Percentiles rank a stretch among this genome's conserved stretches.
Evolutionary conservation across 1,284 basidiomycete species (phyloP).

Genomic region (Ustilago tritici): DNA sequence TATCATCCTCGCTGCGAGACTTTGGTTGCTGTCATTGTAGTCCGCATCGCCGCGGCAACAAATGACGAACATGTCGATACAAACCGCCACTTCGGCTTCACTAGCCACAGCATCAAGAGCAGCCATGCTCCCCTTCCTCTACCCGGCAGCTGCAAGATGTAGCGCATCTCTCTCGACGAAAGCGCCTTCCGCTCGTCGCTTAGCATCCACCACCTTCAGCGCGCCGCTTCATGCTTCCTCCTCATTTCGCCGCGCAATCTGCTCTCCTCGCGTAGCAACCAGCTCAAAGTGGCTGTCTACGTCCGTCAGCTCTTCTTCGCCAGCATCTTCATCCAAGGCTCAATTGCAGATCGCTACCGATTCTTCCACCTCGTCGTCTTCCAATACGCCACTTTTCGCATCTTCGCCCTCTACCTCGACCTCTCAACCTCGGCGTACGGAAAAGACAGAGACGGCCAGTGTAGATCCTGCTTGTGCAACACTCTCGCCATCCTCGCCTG

Average conservation of each 20-base stretch:
- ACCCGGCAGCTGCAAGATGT: conserved; percentile 26
- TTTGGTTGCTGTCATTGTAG: no score
- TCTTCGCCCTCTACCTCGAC: conserved; percentile 3
- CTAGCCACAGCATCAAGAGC: conserved; percentile 20
- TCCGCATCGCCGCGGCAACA: no score
- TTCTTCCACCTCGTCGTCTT: conserved; percentile 11
- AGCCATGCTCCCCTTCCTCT: conserved; percentile 39
- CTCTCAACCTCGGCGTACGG: background rate
- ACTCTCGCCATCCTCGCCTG: conserved; percentile 54
- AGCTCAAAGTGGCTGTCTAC: conserved; percentile 21
- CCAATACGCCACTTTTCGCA: conserved; percentile 10
- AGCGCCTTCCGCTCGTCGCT: conserved; percentile 5
- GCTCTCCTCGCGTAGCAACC: background rate
- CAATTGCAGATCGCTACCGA: conserved; percentile 8
- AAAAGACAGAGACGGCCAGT: conserved; percentile 23
- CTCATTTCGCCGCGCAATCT: conserved; percentile 6
- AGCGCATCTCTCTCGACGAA: conserved; percentile 8
- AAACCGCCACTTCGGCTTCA: conserved; percentile 9
- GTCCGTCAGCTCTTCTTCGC: conserved; percentile 7
- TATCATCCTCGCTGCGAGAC: no score
- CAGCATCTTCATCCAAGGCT: conserved; percentile 24
- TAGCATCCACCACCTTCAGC: conserved; percentile 1
- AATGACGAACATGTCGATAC: conserved; percentile 18
- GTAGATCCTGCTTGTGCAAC: conserved; percentile 53
- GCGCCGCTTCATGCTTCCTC: conserved; percentile 17